Evolutionary conservation across 2,329 filamentous ascomycete genomes (phyloP), one percentile per base, ranked within the genome.

Genomic region (Lachnellula hyalina): DNA sequence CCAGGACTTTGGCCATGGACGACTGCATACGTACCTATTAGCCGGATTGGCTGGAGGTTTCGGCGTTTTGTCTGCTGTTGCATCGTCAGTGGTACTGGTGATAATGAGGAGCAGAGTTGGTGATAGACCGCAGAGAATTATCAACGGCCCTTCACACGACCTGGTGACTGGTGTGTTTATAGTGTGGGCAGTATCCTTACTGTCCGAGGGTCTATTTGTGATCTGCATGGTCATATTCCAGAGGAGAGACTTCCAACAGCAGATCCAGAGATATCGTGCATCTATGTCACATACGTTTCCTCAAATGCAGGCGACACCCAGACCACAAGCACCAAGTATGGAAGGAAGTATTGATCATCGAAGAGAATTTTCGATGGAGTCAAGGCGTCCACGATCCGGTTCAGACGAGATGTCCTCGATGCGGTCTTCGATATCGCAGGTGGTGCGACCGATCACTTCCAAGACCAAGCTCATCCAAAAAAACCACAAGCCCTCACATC

Each of bases 361-460:
- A 38, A 57, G 54, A 42, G 51, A 54, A 15, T 46, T 50, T 34
- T 65, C 64, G 0, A 52, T 61, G 35, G 65, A 64, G 15, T 66
- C 61, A 4, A 61, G 50, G 42, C 61, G 56, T 23, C 54, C 77
- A 59, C 66, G 73, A 61, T 74, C 79, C 52, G 64, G 73, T 54
- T 66, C 76, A 40, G 70, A 79, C 63, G 74, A 75, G 2, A 70
- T 77, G 61, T 73, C 68, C 59, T 80, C 78, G 2, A 68, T 80
- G 47, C 74, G 77, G 15, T 75, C 74, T 4, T 80, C 77, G 0
- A 58, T 81, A 21, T 77, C 75, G 3, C 70, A 75, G 38, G 71
- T 71, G 19, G 71, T 82, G 14, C 78, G 80, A 5, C 82, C 83
- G 5, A 77, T 80, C 45, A 76, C 77, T 1, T 85, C 82, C 40